Evolutionary conservation across 306 rosid species (phyloP), one percentile per base, ranked within the genome.

Genomic region (Ziziphus jujuba): DNA sequence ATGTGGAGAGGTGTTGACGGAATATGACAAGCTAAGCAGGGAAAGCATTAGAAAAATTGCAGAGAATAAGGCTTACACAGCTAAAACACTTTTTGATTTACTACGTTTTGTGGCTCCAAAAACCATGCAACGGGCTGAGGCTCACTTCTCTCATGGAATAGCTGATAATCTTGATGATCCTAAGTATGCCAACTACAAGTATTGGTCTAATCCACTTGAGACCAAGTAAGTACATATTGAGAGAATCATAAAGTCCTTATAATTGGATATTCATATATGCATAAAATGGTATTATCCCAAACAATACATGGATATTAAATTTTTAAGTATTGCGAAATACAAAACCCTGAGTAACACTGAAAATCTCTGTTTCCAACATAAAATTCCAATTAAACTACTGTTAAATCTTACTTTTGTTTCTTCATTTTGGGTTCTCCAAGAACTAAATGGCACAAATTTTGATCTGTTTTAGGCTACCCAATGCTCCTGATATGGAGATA

Each of bases 141-240:
- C 77, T 81, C 97, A 85, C 68, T 91, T 88, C 87, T 91, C 90
- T 73, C 86, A 83, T n/a, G 95, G 90, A 36, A 85, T 89, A 65
- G 91, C 97, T 33, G 90, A 81, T 61, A 68, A 87, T 76, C 84
- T 91, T 44, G 90, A 89, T 19, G 87, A 91, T 75, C 84, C 90
- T 24, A 82, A 83, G 56, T 91, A 87, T 56, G 59, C 47, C 21
- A 88, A 91, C 81, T 62, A 84, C 82, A 91, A 77, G 76, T 89
- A 83, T 82, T 91, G 95, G 95, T 91, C 96, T 23, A 91, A 91
- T 80, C 91, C 96, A 66, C 88, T 91, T 2, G 97, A 91, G 71
- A 83, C 90, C 62, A 82, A 72, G 96, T 88, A 80, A 80, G 91
- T 77, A 61, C 15, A 51, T 22, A 11, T 31, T 54, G 28, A 55